Evolutionary conservation across 805 yeast genomes (phyloP).

Genomic region (Nakazawaea peltata): DNA sequence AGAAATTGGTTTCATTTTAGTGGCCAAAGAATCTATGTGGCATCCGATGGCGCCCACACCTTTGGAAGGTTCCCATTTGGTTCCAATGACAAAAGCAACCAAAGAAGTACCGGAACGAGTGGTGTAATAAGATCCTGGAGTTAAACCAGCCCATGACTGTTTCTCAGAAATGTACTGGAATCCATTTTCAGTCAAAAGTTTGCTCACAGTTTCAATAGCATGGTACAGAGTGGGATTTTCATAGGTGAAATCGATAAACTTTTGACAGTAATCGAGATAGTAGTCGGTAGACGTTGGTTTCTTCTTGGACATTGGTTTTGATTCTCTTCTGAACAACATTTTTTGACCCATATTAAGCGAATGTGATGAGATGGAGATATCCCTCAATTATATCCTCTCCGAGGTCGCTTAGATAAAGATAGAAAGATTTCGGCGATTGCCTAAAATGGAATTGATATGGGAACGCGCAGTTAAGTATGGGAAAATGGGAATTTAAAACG

Average conservation of each 20-base stretch:
- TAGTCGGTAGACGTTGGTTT: constrained; percentile 1
- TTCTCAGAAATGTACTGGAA: constrained; percentile 64
- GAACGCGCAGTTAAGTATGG: too few species aligned
- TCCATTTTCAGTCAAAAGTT: constrained; percentile 46
- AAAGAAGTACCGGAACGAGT: constrained; percentile 60
- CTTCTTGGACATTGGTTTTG: too few species aligned
- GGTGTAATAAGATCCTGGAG: constrained; percentile 55
- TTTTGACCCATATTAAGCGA: too few species aligned
- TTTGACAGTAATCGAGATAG: constrained; percentile 15
- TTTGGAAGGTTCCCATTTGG: constrained; percentile 50
- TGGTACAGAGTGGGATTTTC: constrained; percentile 70
- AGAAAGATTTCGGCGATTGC: too few species aligned
- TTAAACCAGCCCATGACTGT: constrained; percentile 37
- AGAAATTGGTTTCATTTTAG: constrained; percentile 65
- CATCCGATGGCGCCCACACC: constrained; percentile 68
- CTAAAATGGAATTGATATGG: too few species aligned
- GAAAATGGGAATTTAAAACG: too few species aligned
- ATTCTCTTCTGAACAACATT: too few species aligned
- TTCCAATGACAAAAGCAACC: constrained; percentile 65
- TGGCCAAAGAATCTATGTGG: constrained; percentile 68
- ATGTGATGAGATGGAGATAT: too few species aligned
- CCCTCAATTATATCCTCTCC: too few species aligned
- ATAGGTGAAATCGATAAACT: constrained; percentile 64
- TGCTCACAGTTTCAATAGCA: constrained; percentile 46
- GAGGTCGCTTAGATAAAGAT: too few species aligned